These are phyloP conservation scores for Sporisorium scitamineum DNA, from an alignment of 1,284 basidiomycete genomes.

Conservation along the genomic window DNA sequence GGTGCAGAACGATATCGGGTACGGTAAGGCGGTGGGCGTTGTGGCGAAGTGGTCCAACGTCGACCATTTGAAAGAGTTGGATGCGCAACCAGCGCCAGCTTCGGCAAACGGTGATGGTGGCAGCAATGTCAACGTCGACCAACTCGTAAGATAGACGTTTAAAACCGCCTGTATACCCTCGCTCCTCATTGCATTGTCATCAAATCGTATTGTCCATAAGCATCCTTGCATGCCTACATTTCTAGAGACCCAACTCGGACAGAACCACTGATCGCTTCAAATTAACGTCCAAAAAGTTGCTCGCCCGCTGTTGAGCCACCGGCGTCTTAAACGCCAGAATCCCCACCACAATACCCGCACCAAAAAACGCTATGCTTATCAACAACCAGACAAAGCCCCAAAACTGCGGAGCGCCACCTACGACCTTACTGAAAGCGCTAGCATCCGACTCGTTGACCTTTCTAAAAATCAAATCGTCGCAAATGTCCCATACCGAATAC, in stretches of 20 bases:
- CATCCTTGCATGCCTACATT: neutral
- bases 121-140: slow-evolving; percentile 47
- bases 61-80: slow-evolving; percentile 38
- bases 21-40: slow-evolving; percentile 30
- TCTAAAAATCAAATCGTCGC: slow-evolving; percentile 82
- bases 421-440: slow-evolving; percentile 85
- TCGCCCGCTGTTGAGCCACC: slow-evolving; percentile 52
- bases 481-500: slow-evolving; percentile 62
- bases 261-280: slow-evolving; percentile 21
- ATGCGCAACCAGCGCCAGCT: neutral
- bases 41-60: slow-evolving; percentile 41
- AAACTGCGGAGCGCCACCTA: slow-evolving; percentile 75
- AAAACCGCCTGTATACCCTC: neutral
- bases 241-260: slow-evolving; percentile 8
- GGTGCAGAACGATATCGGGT: slow-evolving; percentile 37
- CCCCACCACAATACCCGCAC: slow-evolving; percentile 76
- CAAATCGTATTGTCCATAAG: neutral
- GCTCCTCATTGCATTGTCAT: neutral
- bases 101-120: neutral
- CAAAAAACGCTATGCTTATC: slow-evolving; percentile 84
- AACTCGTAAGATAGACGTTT: slow-evolving; percentile 48
- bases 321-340: slow-evolving; percentile 65
- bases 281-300: slow-evolving; percentile 57
- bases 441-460: slow-evolving; percentile 89
- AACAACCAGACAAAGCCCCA: slow-evolving; percentile 85